These are phyloP conservation scores for Raphanus hybrid DNA, from an alignment of 441 rosid species.

Conservation along the genomic window DNA sequence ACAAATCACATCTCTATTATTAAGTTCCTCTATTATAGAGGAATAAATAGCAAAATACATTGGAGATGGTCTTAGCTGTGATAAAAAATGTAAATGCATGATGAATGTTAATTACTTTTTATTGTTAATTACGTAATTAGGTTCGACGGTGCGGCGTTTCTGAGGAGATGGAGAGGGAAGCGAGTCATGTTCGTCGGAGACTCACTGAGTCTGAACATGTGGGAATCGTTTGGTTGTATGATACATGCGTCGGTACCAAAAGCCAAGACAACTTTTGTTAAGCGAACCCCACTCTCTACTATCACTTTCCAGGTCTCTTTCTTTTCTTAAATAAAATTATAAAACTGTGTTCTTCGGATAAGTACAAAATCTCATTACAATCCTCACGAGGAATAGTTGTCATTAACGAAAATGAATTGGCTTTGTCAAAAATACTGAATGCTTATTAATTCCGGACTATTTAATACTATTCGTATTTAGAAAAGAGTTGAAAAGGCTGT, in stretches of 20 bases:
- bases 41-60: no score
- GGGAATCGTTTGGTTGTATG: constrained; percentile 77
- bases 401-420: constrained; percentile 26
- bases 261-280: constrained; percentile 50
- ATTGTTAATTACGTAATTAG: constrained; percentile 33
- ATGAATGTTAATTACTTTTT: neutral
- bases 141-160: constrained; percentile 61
- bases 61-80: neutral
- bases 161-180: constrained; percentile 65
- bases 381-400: constrained; percentile 32
- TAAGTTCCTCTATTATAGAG: no score
- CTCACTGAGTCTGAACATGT: constrained; percentile 85
- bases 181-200: constrained; percentile 83
- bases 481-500: constrained; percentile 16
- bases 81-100: neutral
- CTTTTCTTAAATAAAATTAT: neutral
- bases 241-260: constrained; percentile 67
- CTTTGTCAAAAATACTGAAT: constrained; percentile 19
- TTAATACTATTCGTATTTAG: constrained; percentile 1
- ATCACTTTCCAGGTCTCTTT: constrained; percentile 67
- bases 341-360: constrained; percentile 16
- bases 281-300: constrained; percentile 58
- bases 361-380: constrained; percentile 33
- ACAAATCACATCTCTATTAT: no score
- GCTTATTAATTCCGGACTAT: constrained; percentile 29